Evolutionary conservation across 306 rosid species (phyloP).

Genomic region (Glycine tomentella): DNA sequence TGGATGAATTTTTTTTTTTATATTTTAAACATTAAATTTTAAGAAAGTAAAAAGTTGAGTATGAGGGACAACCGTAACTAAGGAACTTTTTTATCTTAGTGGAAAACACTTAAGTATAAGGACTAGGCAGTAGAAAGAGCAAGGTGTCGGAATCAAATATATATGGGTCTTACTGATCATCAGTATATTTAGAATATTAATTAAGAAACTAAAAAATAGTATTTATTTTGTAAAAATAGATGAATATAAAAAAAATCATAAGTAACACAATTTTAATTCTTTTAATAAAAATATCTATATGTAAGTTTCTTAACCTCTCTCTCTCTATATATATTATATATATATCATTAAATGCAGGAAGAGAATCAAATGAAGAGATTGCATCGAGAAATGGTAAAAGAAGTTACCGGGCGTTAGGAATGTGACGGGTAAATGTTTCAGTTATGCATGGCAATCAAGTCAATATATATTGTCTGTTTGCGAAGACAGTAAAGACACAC

Average conservation of each 20-base stretch:
- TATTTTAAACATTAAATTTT: too few species aligned
- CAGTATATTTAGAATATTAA: too few species aligned
- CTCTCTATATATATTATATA: too few species aligned
- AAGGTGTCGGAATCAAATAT: not conserved
- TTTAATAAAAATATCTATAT: too few species aligned
- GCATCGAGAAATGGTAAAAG: conserved; percentile 14
- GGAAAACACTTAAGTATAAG: not conserved
- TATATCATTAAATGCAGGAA: conserved; percentile 44
- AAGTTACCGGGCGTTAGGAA: conserved; percentile 8
- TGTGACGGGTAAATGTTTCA: conserved; percentile 58
- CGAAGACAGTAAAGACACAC: conserved; percentile 65
- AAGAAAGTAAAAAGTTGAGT: not conserved
- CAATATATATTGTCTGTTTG: conserved; percentile 56
- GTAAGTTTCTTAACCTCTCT: too few species aligned
- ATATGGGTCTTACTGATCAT: too few species aligned
- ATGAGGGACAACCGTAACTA: not conserved
- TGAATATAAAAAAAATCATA: too few species aligned
- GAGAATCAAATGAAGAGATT: conserved; percentile 29
- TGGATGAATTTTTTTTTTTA: too few species aligned
- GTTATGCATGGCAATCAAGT: conserved; percentile 62
- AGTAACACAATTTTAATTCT: too few species aligned
- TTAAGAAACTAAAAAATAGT: too few species aligned
- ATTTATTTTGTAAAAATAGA: too few species aligned
- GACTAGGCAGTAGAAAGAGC: not conserved
- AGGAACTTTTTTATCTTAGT: not conserved